Percentiles rank a stretch among this genome's conserved stretches.
Conservation (phyloP, 371 early-diverging fungal species). For the Lichtheimia corymbifera region DNA sequence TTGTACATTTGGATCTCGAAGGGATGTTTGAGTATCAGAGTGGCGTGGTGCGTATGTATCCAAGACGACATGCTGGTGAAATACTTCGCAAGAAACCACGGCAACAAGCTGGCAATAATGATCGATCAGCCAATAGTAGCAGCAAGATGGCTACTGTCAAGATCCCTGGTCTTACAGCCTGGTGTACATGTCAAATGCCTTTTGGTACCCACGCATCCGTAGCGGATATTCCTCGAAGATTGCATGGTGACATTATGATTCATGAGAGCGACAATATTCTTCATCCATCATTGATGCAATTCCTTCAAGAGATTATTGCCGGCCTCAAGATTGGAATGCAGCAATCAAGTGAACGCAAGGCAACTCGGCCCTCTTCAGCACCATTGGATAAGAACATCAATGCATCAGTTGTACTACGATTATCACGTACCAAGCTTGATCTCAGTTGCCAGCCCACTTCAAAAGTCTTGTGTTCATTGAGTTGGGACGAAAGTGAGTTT, state of each 20-base stretch:
- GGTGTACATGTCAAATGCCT: slow-evolving; percentile 62
- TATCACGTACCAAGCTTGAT: slow-evolving; percentile 70
- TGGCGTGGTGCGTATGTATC: slow-evolving; percentile 57
- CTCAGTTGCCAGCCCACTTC: slow-evolving; percentile 79
- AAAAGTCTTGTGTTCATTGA: slow-evolving; percentile 73
- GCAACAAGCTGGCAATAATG: neutral
- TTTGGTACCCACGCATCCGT: slow-evolving; percentile 52
- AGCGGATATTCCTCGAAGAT: slow-evolving; percentile 43
- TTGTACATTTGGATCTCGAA: slow-evolving; percentile 38
- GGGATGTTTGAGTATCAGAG: slow-evolving; percentile 43
- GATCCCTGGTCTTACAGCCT: slow-evolving; percentile 70
- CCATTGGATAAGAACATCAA: slow-evolving; percentile 28
- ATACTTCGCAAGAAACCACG: slow-evolving; percentile 16
- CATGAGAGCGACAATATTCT: slow-evolving; percentile 77
- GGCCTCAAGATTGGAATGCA: slow-evolving; percentile 70
- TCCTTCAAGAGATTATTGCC: slow-evolving; percentile 67
- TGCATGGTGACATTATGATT: slow-evolving; percentile 72
- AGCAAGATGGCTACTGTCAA: slow-evolving; percentile 60
- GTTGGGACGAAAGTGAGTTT: slow-evolving; percentile 74
- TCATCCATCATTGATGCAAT: slow-evolving; percentile 76
- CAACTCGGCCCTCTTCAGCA: slow-evolving; percentile 12
- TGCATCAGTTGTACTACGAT: slow-evolving; percentile 50
- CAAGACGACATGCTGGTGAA: slow-evolving; percentile 43
- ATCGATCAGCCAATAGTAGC: slow-evolving; percentile 10
- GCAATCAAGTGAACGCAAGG: slow-evolving; percentile 47